A percentile compares a stretch with the other conserved stretches of the same genome.
Evolutionary conservation across 1,284 basidiomycete genomes (phyloP).

Genomic region (Naganishia sp.): DNA sequence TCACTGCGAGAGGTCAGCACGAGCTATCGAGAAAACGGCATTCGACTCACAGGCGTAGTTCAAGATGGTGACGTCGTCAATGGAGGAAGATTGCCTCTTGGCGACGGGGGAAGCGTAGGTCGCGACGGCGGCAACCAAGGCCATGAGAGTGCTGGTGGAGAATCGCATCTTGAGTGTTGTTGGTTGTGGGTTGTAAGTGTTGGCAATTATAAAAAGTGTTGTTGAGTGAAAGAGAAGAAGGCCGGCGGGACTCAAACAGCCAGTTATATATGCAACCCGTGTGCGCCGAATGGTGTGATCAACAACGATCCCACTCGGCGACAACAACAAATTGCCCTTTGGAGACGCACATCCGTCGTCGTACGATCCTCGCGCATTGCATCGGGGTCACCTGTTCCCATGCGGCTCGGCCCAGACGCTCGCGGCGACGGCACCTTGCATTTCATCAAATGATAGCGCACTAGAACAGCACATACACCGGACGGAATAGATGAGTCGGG

Average conservation of each 20-base stretch:
- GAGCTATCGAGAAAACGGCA: neutral
- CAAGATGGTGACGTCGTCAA: constrained; percentile 54
- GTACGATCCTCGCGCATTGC: constrained; percentile 16
- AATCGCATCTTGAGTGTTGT: constrained; percentile 25
- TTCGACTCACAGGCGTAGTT: constrained; percentile 48
- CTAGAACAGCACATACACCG: neutral
- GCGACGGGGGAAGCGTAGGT: constrained; percentile 40
- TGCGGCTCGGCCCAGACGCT: neutral
- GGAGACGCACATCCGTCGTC: constrained; percentile 12
- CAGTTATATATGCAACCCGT: constrained; percentile 1
- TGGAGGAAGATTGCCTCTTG: constrained; percentile 38
- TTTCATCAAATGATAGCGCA: neutral
- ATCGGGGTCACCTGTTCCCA: neutral
- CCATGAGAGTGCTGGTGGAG: constrained; percentile 32
- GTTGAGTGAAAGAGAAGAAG: neutral
- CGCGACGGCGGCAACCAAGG: constrained; percentile 37
- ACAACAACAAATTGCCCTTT: constrained; percentile 12
- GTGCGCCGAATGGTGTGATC: neutral
- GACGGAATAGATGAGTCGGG: neutral
- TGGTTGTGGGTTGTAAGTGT: neutral
- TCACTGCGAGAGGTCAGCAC: constrained; percentile 47
- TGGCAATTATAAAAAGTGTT: constrained; percentile 18
- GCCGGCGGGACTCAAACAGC: too few relatives aligned
- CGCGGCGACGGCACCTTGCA: neutral
- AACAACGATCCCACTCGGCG: neutral